A percentile compares a stretch with the other conserved stretches of the same genome.
These are phyloP conservation scores for Talaromyces stipitatus DNA, from an alignment of 495 filamentous ascomycete species.

Conservation along the genomic window DNA sequence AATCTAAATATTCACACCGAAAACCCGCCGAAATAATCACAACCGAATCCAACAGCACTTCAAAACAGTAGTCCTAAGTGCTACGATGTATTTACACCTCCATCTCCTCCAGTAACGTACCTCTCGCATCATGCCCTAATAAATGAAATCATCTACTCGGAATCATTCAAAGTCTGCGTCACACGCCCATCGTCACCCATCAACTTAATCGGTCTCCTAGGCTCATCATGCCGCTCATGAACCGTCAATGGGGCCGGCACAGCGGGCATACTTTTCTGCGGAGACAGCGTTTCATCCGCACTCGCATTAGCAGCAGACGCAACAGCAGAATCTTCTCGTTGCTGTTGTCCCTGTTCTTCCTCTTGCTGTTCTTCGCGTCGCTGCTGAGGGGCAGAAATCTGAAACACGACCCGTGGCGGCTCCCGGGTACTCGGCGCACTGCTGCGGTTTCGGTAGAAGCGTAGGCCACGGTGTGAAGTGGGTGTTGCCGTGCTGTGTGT, in stretches of 20 bases:
- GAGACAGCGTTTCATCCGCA: background rate
- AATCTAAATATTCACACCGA: background rate
- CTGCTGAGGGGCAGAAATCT: slow-evolving; percentile 39
- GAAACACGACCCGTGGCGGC: slow-evolving; percentile 37
- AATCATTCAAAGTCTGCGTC: slow-evolving; percentile 8
- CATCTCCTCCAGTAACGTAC: background rate
- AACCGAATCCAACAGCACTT: background rate
- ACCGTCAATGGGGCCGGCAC: background rate
- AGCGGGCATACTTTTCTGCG: background rate
- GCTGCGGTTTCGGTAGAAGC: slow-evolving; percentile 14
- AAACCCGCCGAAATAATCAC: background rate
- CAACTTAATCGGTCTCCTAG: slow-evolving; percentile 2
- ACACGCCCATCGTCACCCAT: slow-evolving; percentile 6
- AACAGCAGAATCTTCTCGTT: background rate
- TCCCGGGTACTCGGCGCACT: background rate
- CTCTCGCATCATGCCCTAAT: background rate
- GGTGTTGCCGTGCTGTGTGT: slow-evolving; percentile 33
- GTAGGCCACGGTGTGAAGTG: slow-evolving; percentile 10
- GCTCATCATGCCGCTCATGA: too few relatives aligned
- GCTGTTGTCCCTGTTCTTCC: slow-evolving; percentile 9
- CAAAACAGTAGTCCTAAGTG: background rate
- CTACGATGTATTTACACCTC: background rate
- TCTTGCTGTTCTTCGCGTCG: slow-evolving; percentile 13
- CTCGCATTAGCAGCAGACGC: background rate
- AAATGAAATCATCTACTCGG: background rate